A percentile compares a stretch with the other conserved stretches of the same genome.
phyloP scores from a whole-genome alignment of 1,284 basidiomycete genomes.

The Ustanciosporium gigantosporum region DNA sequence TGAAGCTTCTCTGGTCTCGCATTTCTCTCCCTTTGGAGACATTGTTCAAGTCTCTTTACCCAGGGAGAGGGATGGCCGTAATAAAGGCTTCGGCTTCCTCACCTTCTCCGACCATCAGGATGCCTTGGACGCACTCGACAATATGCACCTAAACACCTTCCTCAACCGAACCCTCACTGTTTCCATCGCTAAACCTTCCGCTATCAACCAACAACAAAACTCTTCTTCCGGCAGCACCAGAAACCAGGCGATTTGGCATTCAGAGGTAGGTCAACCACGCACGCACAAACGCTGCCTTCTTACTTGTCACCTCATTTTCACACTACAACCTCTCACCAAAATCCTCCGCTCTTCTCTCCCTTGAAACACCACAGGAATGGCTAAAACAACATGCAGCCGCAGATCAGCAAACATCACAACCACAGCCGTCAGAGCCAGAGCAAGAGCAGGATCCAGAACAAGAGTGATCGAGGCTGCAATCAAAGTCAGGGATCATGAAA shows the following conservation, averaged over 20 bases:
- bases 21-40: conserved; percentile 37
- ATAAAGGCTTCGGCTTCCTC: conserved; percentile 40
- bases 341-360: too few relatives aligned
- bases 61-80: background rate
- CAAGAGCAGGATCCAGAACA: too few relatives aligned
- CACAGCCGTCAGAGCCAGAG: too few relatives aligned
- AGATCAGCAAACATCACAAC: too few relatives aligned
- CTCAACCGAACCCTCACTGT: conserved; percentile 18
- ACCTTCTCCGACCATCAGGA: conserved; percentile 18
- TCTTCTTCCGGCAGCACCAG: background rate
- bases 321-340: too few relatives aligned
- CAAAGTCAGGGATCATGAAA: too few relatives aligned
- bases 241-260: conserved; percentile 15
- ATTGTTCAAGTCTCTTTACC: conserved; percentile 36
- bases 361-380: conserved; percentile 17
- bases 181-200: conserved; percentile 26
- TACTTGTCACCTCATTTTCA: too few relatives aligned
- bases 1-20: conserved; percentile 9
- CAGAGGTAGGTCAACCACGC: background rate
- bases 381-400: conserved; percentile 10
- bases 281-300: too few relatives aligned
- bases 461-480: too few relatives aligned
- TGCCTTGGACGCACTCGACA: conserved; percentile 40
- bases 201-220: conserved; percentile 2
- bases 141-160: conserved; percentile 40